Percentiles rank a stretch among this genome's conserved stretches.
These are phyloP conservation scores for Clavispora phyllophila DNA, from an alignment of 805 yeast genomes.

Conservation along the genomic window DNA sequence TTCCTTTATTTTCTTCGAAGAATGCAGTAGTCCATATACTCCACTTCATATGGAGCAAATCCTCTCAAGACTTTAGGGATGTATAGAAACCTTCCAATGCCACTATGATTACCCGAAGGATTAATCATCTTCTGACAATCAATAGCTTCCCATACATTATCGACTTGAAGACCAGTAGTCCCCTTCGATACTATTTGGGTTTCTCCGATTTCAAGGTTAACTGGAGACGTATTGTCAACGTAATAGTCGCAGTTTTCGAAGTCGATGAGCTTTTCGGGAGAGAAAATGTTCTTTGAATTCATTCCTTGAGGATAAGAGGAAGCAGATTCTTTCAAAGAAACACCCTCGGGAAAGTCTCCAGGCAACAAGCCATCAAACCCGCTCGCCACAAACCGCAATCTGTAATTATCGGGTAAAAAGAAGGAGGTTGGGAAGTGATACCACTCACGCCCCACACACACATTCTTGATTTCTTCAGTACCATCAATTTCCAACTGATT, in stretches of 20 bases:
- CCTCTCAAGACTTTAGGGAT: constrained; percentile 35
- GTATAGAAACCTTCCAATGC: constrained; percentile 51
- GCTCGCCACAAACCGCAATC: constrained; percentile 65
- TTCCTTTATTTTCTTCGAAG: constrained; percentile 1
- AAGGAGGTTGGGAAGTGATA: constrained; percentile 87
- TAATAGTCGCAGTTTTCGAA: constrained; percentile 60
- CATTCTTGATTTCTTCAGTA: constrained; percentile 33
- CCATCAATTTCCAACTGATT: constrained; percentile 9
- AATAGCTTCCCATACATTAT: constrained; percentile 44
- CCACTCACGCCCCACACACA: constrained; percentile 96
- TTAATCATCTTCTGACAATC: constrained; percentile 49
- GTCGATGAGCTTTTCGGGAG: constrained; percentile 48
- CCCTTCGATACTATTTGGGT: constrained; percentile 5
- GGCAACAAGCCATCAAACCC: constrained; percentile 88
- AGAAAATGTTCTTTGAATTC: constrained; percentile 72
- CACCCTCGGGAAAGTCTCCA: constrained; percentile 65
- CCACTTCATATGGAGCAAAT: constrained; percentile 29
- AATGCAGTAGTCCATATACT: constrained; percentile 49
- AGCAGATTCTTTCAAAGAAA: constrained; percentile 23
- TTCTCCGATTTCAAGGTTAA: constrained; percentile 43
- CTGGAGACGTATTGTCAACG: constrained; percentile 56
- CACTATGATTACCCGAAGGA: constrained; percentile 46
- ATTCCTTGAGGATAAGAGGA: constrained; percentile 54
- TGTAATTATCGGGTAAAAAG: constrained; percentile 58
- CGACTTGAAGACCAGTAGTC: constrained; percentile 14